A percentile compares a stretch with the other conserved stretches of the same genome.
These are phyloP conservation scores for Picochlorum sp. DNA, from an alignment of 139 green algal genomes.

Conservation along the genomic window DNA sequence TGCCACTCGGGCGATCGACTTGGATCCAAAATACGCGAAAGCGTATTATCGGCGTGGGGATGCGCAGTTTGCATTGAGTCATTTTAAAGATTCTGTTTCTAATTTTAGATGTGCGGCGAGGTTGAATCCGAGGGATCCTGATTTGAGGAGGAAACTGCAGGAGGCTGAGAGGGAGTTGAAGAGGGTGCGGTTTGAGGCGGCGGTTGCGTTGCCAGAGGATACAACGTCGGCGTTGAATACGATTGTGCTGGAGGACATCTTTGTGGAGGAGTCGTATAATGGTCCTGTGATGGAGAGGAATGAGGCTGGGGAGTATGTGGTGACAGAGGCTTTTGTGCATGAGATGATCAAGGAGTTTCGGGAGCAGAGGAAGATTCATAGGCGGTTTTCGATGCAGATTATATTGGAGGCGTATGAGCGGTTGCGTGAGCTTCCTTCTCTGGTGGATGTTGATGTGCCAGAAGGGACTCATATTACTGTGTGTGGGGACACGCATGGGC, in stretches of 20 bases:
- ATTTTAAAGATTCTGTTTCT: conserved; percentile 80
- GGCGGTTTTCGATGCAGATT: conserved; percentile 58
- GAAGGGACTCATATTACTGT: conserved; percentile 65
- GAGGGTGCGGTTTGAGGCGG: conserved; percentile 79
- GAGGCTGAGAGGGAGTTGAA: conserved; percentile 87
- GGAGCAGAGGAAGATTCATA: conserved; percentile 74
- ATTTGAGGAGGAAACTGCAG: conserved; percentile 76
- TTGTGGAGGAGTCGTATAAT: conserved; percentile 75
- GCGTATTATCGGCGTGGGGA: conserved; percentile 90
- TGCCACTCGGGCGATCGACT: conserved; percentile 70
- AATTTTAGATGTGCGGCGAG: conserved; percentile 79
- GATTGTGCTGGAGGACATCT: conserved; percentile 61
- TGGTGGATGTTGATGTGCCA: conserved; percentile 69
- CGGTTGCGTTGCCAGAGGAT: conserved; percentile 54
- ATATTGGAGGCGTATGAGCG: conserved; percentile 40
- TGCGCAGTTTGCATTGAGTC: conserved; percentile 76
- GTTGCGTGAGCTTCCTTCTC: conserved; percentile 44
- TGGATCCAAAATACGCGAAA: conserved; percentile 83
- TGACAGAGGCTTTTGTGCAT: conserved; percentile 80
- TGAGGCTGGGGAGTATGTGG: conserved; percentile 41
- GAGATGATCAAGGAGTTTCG: conserved; percentile 88
- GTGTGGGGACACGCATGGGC: conserved; percentile 82
- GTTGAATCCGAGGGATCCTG: conserved; percentile 71
- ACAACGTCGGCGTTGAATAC: conserved; percentile 27
- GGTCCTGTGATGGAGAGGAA: conserved; percentile 70